A percentile compares a stretch with the other conserved stretches of the same genome.
These are phyloP conservation scores for Metarhizium anisopliae DNA, from an alignment of 2,329 filamentous ascomycete genomes.

Conservation along the genomic window DNA sequence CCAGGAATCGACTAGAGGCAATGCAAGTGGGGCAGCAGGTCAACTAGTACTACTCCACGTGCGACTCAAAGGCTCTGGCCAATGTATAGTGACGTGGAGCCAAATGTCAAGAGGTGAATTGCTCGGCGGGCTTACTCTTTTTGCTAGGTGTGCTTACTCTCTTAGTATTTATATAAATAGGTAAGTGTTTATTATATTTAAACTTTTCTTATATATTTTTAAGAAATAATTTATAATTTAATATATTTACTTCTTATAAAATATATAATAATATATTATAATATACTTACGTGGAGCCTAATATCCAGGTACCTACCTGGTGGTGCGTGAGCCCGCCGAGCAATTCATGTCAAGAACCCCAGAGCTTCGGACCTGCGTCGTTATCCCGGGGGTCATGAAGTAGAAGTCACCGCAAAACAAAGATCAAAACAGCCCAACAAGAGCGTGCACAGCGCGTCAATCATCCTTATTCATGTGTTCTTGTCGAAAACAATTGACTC, in stretches of 20 bases:
- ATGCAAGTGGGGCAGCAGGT: background rate
- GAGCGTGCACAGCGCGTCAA: background rate
- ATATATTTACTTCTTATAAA: too few relatives aligned
- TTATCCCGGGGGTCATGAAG: background rate
- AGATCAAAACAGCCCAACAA: background rate
- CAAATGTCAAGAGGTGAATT: background rate
- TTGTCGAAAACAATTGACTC: background rate
- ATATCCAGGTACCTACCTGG: too few relatives aligned
- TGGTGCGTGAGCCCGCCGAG: too few relatives aligned
- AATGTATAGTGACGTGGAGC: background rate
- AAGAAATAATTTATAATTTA: too few relatives aligned
- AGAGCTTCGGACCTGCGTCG: background rate
- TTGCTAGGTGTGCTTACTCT: too few relatives aligned
- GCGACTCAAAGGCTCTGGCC: background rate
- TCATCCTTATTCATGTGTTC: background rate
- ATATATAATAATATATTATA: too few relatives aligned
- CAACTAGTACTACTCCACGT: conserved; percentile 14
- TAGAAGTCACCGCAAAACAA: background rate
- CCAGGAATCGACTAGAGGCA: background rate
- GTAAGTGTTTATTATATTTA: too few relatives aligned
- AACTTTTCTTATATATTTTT: too few relatives aligned
- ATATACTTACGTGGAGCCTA: too few relatives aligned
- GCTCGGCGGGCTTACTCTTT: too few relatives aligned
- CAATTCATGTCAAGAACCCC: background rate
- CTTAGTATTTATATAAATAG: too few relatives aligned